Percentiles rank a stretch among this genome's conserved stretches.
phyloP scores from a whole-genome alignment of 2,329 filamentous ascomycete genomes.

The Fusarium mexicanum region DNA sequence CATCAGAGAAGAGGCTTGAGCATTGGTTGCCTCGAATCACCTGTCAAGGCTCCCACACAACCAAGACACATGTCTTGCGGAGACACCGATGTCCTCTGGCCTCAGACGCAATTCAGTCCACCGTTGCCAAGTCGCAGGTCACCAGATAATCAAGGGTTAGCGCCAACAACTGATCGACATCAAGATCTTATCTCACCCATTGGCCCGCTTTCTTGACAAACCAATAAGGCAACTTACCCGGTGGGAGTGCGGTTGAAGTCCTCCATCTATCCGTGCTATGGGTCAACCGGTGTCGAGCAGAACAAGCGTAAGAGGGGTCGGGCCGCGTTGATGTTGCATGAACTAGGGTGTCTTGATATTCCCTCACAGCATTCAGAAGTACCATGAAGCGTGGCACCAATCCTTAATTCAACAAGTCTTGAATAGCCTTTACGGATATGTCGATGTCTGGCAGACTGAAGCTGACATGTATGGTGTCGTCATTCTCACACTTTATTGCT shows the following conservation, averaged over 20 bases:
- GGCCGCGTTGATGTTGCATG: conserved; percentile 21
- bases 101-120: conserved; percentile 13
- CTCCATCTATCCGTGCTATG: not conserved
- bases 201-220: conserved; percentile 21
- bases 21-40: conserved; percentile 8
- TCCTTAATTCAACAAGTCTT: not conserved
- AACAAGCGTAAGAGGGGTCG: conserved; percentile 17
- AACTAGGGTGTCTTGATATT: conserved; percentile 14
- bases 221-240: conserved; percentile 5
- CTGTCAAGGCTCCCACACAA: conserved; percentile 6
- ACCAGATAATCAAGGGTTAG: conserved; percentile 16
- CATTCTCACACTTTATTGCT: conserved; percentile 16
- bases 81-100: conserved; percentile 21
- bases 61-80: conserved; percentile 2
- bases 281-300: conserved; percentile 19
- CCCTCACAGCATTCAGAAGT: conserved; percentile 7
- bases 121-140: conserved; percentile 11
- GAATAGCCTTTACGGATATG: not conserved
- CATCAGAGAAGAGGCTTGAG: not conserved
- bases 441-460: conserved; percentile 18
- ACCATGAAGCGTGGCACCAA: conserved; percentile 25
- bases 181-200: conserved; percentile 12
- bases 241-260: not conserved
- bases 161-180: conserved; percentile 34
- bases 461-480: conserved; percentile 31